Conservation (phyloP, 306 rosid genomes). For the Vigna unguiculata region DNA sequence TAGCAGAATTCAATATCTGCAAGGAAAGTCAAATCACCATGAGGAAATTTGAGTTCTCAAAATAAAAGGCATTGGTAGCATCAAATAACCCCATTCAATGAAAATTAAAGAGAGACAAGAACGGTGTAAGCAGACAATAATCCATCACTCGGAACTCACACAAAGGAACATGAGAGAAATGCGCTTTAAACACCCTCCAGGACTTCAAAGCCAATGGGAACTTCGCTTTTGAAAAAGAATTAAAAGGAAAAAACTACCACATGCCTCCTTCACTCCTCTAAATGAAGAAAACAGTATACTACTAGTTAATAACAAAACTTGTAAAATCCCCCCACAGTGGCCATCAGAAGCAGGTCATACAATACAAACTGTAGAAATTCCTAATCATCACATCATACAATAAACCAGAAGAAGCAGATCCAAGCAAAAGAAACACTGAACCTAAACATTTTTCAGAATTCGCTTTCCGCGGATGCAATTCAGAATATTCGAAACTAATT, state of each 20-base stretch:
- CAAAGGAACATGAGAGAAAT: conserved; percentile 3
- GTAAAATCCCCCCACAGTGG: conserved; percentile 1
- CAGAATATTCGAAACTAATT: neutral
- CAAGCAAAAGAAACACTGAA: conserved; percentile 15
- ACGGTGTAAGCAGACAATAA: conserved; percentile 16
- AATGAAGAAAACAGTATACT: conserved; percentile 13
- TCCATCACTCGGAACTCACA: neutral
- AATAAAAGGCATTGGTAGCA: conserved; percentile 1
- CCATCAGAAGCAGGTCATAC: neutral
- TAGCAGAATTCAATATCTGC: conserved; percentile 44
- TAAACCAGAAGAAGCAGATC: conserved; percentile 41
- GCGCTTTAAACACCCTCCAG: conserved; percentile 25
- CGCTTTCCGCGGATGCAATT: conserved; percentile 5
- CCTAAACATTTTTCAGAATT: conserved; percentile 10
- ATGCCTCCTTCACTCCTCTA: neutral
- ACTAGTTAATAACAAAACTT: neutral
- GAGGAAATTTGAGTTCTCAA: conserved; percentile 23
- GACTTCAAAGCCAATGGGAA: conserved; percentile 13
- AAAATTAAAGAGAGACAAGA: conserved; percentile 9
- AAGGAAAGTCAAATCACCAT: conserved; percentile 37
- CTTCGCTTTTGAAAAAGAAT: neutral
- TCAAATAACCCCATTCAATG: conserved; percentile 33
- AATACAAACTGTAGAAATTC: neutral
- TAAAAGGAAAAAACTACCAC: neutral
- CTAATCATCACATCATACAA: neutral